Evolutionary conservation across 345 rosid species (phyloP), one percentile per base, ranked within the genome.

Genomic region (Triadica sebifera): DNA sequence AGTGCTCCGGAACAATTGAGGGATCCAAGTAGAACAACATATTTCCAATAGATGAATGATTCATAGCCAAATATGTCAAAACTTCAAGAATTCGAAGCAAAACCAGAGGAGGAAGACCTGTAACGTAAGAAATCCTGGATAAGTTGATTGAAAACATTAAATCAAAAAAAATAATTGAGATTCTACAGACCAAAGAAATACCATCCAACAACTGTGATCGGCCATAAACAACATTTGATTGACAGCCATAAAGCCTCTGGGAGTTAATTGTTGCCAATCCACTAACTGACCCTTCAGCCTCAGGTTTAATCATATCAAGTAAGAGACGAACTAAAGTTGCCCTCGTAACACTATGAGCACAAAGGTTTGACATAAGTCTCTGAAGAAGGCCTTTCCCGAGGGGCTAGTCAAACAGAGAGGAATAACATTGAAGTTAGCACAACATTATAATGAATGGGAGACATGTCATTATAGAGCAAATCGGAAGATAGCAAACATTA

Each of bases 351-450:
- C 93, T 89, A 74, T 92, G 96, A 24, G 97, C 90, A 76, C 97
- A 92, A 39, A 94, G 93, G 79, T 90, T 90, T 76, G 89, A 84
- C 78, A 94, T 74, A 77, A 94, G 89, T 81, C 97, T 86, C 82
- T 90, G 98, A 71, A 94, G 93, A 81, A 94, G 93, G 72, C 98
- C 97, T 83, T 90, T 94, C 69, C 97, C 97, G 68, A 92, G 89
- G 65, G 97, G 98, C 98, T 94, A 81, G 49, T 20, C 52, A 86
- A 15, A 72, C 61, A 66, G 24, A 29, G 34, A 12, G 56, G 62
- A 71, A 68, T 10, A 76, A 80, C 73, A 73, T 70, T 24, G 12
- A 73, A 34, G 75, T 85, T 70, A 79, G 78, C 61, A 73, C 41
- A 70, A 6, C 10, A 69, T 73, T 60, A 13, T 5, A 67, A 43